These are phyloP conservation scores for Pythium periplocum DNA, from an alignment of 352 stramenopile genomes.

Conservation along the genomic window DNA sequence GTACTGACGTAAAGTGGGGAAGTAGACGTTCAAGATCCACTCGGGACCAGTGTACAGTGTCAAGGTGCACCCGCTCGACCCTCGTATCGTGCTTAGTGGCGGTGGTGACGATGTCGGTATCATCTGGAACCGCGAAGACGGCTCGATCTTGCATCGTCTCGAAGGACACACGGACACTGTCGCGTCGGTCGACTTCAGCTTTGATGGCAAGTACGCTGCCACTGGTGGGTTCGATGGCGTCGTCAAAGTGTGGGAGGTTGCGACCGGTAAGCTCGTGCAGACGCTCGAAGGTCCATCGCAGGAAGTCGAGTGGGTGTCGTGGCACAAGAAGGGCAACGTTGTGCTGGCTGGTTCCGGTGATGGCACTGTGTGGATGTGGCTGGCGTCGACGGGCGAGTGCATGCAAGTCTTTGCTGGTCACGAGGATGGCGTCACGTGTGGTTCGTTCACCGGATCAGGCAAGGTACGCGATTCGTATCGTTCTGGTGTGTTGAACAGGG, in stretches of 20 bases:
- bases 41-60: constrained; percentile 76
- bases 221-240: constrained; percentile 83
- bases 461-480: constrained; percentile 56
- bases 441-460: constrained; percentile 92
- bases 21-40: constrained; percentile 76
- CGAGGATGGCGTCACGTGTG: constrained; percentile 92
- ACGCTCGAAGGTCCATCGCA: constrained; percentile 85
- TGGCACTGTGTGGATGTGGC: constrained; percentile 90
- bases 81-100: constrained; percentile 75
- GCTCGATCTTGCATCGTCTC: constrained; percentile 71
- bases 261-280: constrained; percentile 72
- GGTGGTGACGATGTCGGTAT: constrained; percentile 80
- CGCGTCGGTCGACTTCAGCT: constrained; percentile 82
- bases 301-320: constrained; percentile 89
- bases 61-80: constrained; percentile 74
- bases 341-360: constrained; percentile 86
- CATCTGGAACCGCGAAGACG: constrained; percentile 85
- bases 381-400: constrained; percentile 93
- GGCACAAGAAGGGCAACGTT: constrained; percentile 90
- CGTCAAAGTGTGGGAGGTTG: constrained; percentile 87
- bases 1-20: background rate
- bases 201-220: constrained; percentile 82
- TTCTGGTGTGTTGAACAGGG: background rate
- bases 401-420: constrained; percentile 98
- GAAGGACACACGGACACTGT: constrained; percentile 80